phyloP scores from a whole-genome alignment of 2,329 filamentous ascomycete species.

The Albifimbria verrucaria region DNA sequence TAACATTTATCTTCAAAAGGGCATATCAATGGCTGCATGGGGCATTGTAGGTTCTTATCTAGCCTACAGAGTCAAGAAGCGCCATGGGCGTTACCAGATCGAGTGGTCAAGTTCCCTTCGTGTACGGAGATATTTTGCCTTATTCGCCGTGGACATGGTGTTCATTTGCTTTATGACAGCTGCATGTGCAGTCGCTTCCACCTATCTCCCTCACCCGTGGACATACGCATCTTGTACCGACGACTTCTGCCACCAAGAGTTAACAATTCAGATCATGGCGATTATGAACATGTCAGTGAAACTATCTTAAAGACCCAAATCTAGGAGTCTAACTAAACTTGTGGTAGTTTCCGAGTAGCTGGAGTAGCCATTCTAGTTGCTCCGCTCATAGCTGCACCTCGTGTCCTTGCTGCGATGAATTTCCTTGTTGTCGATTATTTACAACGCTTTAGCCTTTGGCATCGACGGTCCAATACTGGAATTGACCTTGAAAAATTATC shows the following conservation, averaged over 20 bases:
- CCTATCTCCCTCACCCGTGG: background rate
- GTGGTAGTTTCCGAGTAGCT: background rate
- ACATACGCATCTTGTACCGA: background rate
- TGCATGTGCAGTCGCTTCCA: background rate
- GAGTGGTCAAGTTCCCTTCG: no score
- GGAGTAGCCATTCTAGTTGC: background rate
- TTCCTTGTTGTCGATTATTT: constrained; percentile 1
- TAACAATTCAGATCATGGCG: constrained; percentile 1
- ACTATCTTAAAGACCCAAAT: no score
- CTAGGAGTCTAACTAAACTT: no score
- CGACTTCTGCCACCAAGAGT: background rate
- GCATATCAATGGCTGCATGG: no score
- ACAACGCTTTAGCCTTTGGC: background rate
- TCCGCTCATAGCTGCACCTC: constrained; percentile 2
- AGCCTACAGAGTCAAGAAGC: no score
- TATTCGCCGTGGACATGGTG: background rate
- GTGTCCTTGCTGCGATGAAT: background rate
- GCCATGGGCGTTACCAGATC: no score
- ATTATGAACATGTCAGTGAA: constrained; percentile 1
- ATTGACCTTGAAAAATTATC: background rate
- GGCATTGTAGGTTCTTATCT: no score
- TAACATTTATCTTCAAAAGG: no score
- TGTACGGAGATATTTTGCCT: no score
- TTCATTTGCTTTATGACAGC: background rate
- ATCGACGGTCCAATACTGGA: background rate